These are phyloP conservation scores for Thamnidium elegans DNA, from an alignment of 192 early-diverging fungal species.

Conservation along the genomic window DNA sequence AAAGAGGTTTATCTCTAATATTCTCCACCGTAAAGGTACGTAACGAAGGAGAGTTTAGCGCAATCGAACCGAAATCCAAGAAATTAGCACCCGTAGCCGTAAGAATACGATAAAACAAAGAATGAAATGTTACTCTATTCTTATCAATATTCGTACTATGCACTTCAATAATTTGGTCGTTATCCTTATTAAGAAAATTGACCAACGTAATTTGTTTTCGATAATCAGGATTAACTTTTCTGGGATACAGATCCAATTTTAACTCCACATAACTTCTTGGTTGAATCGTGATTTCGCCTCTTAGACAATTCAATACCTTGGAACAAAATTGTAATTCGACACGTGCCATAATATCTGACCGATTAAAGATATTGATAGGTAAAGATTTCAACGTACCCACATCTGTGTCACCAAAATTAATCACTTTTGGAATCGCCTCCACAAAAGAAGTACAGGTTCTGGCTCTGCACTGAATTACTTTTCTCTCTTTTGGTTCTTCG, in stretches of 20 bases:
- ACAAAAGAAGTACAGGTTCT: conserved; percentile 92
- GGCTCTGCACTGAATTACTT: conserved; percentile 86
- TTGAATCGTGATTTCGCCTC: conserved; percentile 71
- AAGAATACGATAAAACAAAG: conserved; percentile 89
- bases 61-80: conserved; percentile 89
- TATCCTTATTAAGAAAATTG: conserved; percentile 83
- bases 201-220: conserved; percentile 94
- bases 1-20: conserved; percentile 57
- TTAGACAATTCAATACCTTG: conserved; percentile 83
- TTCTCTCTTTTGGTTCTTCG: conserved; percentile 54
- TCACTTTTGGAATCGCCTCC: conserved; percentile 73
- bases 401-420: conserved; percentile 96
- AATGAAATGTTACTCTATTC: conserved; percentile 95
- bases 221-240: conserved; percentile 97
- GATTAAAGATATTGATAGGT: conserved; percentile 77
- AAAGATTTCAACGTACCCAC: conserved; percentile 89
- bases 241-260: conserved; percentile 93
- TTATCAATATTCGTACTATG: conserved; percentile 94
- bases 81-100: conserved; percentile 89
- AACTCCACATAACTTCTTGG: conserved; percentile 74
- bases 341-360: conserved; percentile 79
- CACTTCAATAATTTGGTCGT: conserved; percentile 90
- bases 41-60: conserved; percentile 76
- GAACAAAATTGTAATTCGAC: conserved; percentile 88
- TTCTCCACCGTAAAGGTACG: conserved; percentile 85